These are phyloP conservation scores for Candida vaughaniae DNA, from an alignment of 805 yeast genomes.

Conservation along the genomic window DNA sequence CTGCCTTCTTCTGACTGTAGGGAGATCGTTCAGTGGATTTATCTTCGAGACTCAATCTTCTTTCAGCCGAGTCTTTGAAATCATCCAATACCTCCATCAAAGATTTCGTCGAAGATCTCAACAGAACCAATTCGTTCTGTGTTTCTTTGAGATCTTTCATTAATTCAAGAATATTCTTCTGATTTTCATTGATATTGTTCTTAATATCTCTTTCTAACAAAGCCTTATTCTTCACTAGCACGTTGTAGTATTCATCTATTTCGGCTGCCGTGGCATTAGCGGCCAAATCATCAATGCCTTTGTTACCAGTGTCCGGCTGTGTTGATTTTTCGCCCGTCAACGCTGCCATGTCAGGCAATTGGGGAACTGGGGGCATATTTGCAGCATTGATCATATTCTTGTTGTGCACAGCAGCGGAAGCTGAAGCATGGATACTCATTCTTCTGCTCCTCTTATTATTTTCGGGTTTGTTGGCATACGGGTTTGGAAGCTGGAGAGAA, in stretches of 20 bases:
- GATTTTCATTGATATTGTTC: conserved; percentile 58
- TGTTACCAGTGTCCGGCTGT: background rate
- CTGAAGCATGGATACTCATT: conserved; percentile 40
- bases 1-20: conserved; percentile 6
- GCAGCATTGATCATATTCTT: conserved; percentile 21
- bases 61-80: conserved; percentile 61
- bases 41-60: conserved; percentile 49
- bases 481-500: conserved; percentile 9
- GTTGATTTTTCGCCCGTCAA: too few relatives aligned
- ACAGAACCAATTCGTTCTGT: conserved; percentile 57
- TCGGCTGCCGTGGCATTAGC: conserved; percentile 64
- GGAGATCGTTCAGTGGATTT: conserved; percentile 18
- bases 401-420: conserved; percentile 29
- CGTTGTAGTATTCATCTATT: conserved; percentile 66
- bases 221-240: conserved; percentile 47
- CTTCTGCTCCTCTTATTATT: conserved; percentile 21
- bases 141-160: conserved; percentile 63
- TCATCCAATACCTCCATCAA: conserved; percentile 58
- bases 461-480: conserved; percentile 11
- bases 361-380: conserved; percentile 34
- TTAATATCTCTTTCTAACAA: conserved; percentile 59
- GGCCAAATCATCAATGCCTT: conserved; percentile 39
- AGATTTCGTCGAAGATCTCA: conserved; percentile 60
- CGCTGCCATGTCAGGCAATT: conserved; percentile 8
- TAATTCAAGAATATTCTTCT: conserved; percentile 57